phyloP scores from a whole-genome alignment of 805 yeast genomes.

The Ogataea thermomethanolica region DNA sequence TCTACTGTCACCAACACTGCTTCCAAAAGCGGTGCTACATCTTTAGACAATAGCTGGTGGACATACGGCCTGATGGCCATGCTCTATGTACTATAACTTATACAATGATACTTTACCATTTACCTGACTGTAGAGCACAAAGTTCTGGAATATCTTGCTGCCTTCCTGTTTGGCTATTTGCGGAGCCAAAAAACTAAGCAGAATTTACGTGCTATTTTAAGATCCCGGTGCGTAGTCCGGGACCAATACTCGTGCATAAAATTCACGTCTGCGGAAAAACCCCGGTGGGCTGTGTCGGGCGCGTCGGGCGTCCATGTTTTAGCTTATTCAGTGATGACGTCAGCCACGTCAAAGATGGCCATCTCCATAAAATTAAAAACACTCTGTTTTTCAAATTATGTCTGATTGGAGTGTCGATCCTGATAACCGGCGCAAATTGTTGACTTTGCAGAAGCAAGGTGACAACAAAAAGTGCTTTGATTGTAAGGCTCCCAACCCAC shows the following conservation, averaged over 20 bases:
- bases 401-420: constrained; percentile 90
- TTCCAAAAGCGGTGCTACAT: constrained; percentile 4
- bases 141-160: neutral
- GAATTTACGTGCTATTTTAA: no score
- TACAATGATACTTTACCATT: neutral
- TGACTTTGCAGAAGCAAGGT: constrained; percentile 75
- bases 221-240: no score
- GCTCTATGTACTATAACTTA: constrained; percentile 2
- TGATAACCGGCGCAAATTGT: constrained; percentile 76
- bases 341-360: no score
- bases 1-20: constrained; percentile 18
- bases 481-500: constrained; percentile 94
- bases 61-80: neutral
- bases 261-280: no score
- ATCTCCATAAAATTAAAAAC: neutral
- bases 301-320: no score
- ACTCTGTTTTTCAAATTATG: constrained; percentile 25
- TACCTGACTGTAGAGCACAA: no score
- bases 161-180: no score
- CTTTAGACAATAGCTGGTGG: constrained; percentile 1
- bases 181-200: no score
- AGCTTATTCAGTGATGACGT: no score
- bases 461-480: constrained; percentile 89
- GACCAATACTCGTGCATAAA: no score
- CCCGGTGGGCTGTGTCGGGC: no score